A percentile compares a stretch with the other conserved stretches of the same genome.
These are phyloP conservation scores for Xylaria venustula DNA, from an alignment of 495 filamentous ascomycete species.

Conservation along the genomic window DNA sequence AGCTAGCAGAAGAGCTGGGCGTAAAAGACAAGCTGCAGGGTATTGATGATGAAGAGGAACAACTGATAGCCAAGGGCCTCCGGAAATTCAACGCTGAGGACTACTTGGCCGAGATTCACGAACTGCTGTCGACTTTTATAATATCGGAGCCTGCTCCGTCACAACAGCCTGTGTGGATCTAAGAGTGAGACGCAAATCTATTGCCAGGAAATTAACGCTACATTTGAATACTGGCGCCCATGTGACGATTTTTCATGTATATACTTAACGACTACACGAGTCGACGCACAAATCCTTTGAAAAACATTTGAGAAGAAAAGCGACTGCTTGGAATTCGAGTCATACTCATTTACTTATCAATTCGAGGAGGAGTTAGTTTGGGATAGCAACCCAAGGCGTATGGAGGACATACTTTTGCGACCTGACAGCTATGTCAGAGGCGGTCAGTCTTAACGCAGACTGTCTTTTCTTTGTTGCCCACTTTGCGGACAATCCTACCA, in stretches of 20 bases:
- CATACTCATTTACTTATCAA: constrained; percentile 19
- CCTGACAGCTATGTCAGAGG: constrained; percentile 20
- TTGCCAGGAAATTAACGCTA: neutral
- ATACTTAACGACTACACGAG: constrained; percentile 29
- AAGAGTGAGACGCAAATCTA: constrained; percentile 3
- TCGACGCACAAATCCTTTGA: constrained; percentile 21
- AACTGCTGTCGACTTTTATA: constrained; percentile 54
- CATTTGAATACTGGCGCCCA: neutral
- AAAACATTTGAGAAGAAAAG: neutral
- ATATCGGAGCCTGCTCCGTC: constrained; percentile 15
- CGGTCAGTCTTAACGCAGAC: constrained; percentile 17
- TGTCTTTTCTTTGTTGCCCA: constrained; percentile 21
- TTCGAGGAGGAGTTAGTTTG: constrained; percentile 19
- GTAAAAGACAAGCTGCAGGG: constrained; percentile 58
- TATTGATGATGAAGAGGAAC: constrained; percentile 70
- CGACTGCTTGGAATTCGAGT: constrained; percentile 16
- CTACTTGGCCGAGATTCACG: constrained; percentile 79
- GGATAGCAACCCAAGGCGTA: constrained; percentile 23
- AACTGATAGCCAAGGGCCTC: constrained; percentile 64
- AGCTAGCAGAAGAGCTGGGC: constrained; percentile 86
- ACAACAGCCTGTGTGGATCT: constrained; percentile 29
- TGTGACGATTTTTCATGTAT: constrained; percentile 30
- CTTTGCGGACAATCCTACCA: no score
- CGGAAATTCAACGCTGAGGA: constrained; percentile 75
- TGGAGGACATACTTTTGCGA: constrained; percentile 18